A percentile compares a stretch with the other conserved stretches of the same genome.
Evolutionary conservation across 2,329 filamentous ascomycete species (phyloP).

Genomic region (Microthyrium microscopicum): DNA sequence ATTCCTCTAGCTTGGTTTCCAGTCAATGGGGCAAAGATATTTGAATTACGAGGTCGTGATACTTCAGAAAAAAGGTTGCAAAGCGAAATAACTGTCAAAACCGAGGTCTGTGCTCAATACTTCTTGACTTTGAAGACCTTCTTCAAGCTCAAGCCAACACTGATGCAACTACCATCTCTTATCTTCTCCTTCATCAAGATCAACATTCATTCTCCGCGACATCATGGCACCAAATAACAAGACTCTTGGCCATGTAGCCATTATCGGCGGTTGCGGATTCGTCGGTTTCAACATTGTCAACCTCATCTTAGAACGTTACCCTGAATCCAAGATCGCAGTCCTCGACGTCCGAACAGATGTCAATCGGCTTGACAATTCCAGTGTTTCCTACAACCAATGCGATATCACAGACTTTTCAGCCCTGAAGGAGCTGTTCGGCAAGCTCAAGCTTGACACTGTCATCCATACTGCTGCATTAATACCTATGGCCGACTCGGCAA

Average conservation of each 20-base stretch:
- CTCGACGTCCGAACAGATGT: slow-evolving; percentile 16
- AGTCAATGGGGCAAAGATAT: no score
- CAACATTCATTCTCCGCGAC: no score
- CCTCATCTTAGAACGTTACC: slow-evolving; percentile 18
- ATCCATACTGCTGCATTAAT: slow-evolving; percentile 57
- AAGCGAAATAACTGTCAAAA: no score
- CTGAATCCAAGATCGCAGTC: slow-evolving; percentile 22
- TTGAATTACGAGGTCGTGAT: no score
- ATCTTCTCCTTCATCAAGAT: no score
- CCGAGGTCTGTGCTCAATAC: no score
- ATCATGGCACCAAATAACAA: neutral
- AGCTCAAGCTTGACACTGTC: slow-evolving; percentile 64
- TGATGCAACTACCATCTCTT: no score
- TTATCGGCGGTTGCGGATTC: slow-evolving; percentile 32
- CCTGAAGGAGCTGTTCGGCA: slow-evolving; percentile 33
- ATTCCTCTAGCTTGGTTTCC: no score
- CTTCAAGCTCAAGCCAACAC: no score
- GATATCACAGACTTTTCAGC: slow-evolving; percentile 22
- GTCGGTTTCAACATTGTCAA: slow-evolving; percentile 22
- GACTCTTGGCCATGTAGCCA: slow-evolving; percentile 17
- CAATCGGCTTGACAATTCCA: slow-evolving; percentile 9
- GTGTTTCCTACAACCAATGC: slow-evolving; percentile 19
- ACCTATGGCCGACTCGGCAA: slow-evolving; percentile 12
- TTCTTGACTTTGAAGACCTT: no score
- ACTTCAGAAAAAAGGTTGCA: no score